These are phyloP conservation scores for Aspergillus sp. DNA, from an alignment of 2,329 filamentous ascomycete genomes.

Conservation along the genomic window DNA sequence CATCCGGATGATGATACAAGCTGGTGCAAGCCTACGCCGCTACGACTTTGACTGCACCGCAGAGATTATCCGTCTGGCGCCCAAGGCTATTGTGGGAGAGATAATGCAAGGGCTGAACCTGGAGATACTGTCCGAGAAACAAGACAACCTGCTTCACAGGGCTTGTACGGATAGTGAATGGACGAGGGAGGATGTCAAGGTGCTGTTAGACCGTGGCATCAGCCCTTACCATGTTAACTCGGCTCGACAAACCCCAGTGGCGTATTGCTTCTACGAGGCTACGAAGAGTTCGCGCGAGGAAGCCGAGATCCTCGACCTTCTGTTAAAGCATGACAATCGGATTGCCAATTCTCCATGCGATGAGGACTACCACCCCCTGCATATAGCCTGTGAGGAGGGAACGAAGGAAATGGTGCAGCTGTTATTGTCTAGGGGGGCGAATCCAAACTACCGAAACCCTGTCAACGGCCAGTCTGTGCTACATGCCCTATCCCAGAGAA, in stretches of 20 bases:
- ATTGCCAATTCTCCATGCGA: background rate
- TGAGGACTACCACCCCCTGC: background rate
- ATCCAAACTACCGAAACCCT: background rate
- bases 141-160: background rate
- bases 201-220: background rate
- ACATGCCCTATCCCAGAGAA: background rate
- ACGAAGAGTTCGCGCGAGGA: background rate
- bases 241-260: background rate
- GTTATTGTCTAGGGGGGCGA: background rate
- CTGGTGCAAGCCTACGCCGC: background rate
- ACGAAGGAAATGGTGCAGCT: background rate
- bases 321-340: background rate
- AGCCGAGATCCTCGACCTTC: background rate
- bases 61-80: background rate
- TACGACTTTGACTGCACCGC: background rate
- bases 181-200: background rate
- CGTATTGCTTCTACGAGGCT: background rate
- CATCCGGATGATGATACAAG: background rate
- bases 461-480: background rate
- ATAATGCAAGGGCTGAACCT: background rate
- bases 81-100: background rate
- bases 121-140: no score
- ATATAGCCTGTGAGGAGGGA: background rate
- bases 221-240: background rate
- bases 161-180: background rate